These are phyloP conservation scores for Salmacisia buchloeana DNA, from an alignment of 1,284 basidiomycete genomes.

Conservation along the genomic window DNA sequence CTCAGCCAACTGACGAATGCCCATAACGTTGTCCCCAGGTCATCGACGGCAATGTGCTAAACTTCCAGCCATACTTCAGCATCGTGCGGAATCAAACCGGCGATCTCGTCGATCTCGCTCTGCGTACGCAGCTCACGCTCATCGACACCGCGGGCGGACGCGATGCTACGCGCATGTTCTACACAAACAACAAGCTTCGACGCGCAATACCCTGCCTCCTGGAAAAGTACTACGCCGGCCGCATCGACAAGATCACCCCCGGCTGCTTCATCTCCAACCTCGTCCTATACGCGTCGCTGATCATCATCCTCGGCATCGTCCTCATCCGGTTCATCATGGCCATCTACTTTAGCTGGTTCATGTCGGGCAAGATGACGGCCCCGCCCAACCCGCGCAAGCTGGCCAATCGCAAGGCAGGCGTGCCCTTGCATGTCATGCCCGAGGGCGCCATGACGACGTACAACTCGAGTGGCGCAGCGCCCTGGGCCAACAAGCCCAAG, in stretches of 20 bases:
- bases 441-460: constrained; percentile 85
- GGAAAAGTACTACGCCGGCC: constrained; percentile 62
- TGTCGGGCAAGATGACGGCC: constrained; percentile 63
- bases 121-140: constrained; percentile 65
- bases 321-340: constrained; percentile 92
- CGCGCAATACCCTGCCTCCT: constrained; percentile 39
- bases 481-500: constrained; percentile 60
- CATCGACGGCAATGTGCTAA: constrained; percentile 86
- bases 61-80: constrained; percentile 78
- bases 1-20: neutral
- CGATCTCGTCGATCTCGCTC: constrained; percentile 75
- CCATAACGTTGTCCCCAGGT: constrained; percentile 64
- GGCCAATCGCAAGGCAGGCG: constrained; percentile 59
- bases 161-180: constrained; percentile 65
- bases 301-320: constrained; percentile 85
- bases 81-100: constrained; percentile 66
- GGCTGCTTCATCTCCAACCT: constrained; percentile 88
- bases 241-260: constrained; percentile 92
- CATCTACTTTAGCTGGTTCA: constrained; percentile 91
- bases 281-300: constrained; percentile 83
- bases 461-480: constrained; percentile 80
- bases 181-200: constrained; percentile 23
- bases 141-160: constrained; percentile 60
- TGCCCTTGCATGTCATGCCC: constrained; percentile 90
- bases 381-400: constrained; percentile 55